Base-by-base conservation (phyloP, 2,329 filamentous ascomycete genomes). In the Aspergillus piperis region DNA sequence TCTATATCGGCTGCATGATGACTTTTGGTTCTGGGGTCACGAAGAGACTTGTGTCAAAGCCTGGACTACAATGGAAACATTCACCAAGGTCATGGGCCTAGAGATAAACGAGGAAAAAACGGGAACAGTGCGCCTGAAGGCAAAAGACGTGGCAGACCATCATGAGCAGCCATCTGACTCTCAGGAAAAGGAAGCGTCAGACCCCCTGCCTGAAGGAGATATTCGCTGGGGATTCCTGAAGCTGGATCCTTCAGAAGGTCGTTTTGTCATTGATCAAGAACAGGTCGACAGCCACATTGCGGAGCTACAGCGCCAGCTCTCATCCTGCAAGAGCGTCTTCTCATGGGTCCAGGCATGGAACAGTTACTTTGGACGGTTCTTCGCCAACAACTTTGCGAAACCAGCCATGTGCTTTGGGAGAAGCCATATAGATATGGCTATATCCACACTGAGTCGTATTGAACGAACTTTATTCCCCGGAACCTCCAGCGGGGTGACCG, bases 21-120 rank as follows among this genome's bases (percentile, higher is more conserved):
- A 89, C 64, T 79, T 89, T 54, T 90, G 86, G 87, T 86, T 89
- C 69, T 89, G 86, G 86, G 81, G 83, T 8, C 78, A 84, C 5
- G 82, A 86, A 51, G 63, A 75, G 3, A 78, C 75, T 2, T 84
- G 83, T n/a, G 78, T 81, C 21, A 78, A 81, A 47, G 87, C 84
- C 0, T 91, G 88, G 88, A 69, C 80, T 17, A 78, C 83, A 0
- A 80, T 90, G 63, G 76, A 79, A 1, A 73, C 79, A 1, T 90
- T 89, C 63, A 75, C 80, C 2, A 67, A 73, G 0, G 73, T 84
- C 1, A 85, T 87, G 69, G 85, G 86, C 1, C 79, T 88, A 1
- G 72, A 80, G 5, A 80, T 89, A 61, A 87, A 89, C 65, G 68
- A 77, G 42, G 81, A 83, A 21, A 87, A 87, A 71, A 86, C 83